These are phyloP conservation scores for Xylaria sp. DNA, from an alignment of 2,329 filamentous ascomycete species.

Conservation along the genomic window DNA sequence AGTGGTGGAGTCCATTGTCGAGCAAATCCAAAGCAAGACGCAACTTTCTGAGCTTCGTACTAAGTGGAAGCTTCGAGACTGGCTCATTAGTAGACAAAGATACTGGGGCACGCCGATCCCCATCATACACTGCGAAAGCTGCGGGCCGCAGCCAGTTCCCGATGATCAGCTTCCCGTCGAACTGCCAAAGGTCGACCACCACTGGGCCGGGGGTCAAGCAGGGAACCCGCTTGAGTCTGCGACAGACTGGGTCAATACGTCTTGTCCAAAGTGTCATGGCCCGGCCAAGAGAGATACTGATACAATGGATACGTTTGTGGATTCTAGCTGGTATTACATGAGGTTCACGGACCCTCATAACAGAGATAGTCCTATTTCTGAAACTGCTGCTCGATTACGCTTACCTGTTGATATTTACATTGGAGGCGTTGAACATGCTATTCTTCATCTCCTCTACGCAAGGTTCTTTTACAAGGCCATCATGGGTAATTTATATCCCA, in stretches of 20 bases:
- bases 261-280: slow-evolving; percentile 77
- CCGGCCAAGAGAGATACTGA: slow-evolving; percentile 85
- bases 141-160: slow-evolving; percentile 83
- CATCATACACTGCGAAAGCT: slow-evolving; percentile 81
- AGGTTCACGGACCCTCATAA: slow-evolving; percentile 80
- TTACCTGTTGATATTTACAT: slow-evolving; percentile 90
- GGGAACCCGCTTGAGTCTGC: slow-evolving; percentile 82
- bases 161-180: slow-evolving; percentile 78
- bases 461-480: slow-evolving; percentile 92
- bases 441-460: slow-evolving; percentile 87
- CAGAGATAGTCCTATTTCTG: slow-evolving; percentile 66
- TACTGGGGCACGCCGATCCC: slow-evolving; percentile 95
- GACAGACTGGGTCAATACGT: slow-evolving; percentile 77
- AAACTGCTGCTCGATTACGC: slow-evolving; percentile 62
- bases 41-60: slow-evolving; percentile 70
- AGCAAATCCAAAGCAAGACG: slow-evolving; percentile 61
- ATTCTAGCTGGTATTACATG: slow-evolving; percentile 94
- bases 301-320: slow-evolving; percentile 96
- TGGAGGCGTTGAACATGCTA: slow-evolving; percentile 90
- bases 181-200: slow-evolving; percentile 74
- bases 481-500: slow-evolving; percentile 63
- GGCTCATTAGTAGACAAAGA: slow-evolving; percentile 90
- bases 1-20: slow-evolving; percentile 69
- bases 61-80: slow-evolving; percentile 85
- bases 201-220: slow-evolving; percentile 73